phyloP scores from a whole-genome alignment of 73 alveolate species.

The Symbiodinium pilosum region DNA sequence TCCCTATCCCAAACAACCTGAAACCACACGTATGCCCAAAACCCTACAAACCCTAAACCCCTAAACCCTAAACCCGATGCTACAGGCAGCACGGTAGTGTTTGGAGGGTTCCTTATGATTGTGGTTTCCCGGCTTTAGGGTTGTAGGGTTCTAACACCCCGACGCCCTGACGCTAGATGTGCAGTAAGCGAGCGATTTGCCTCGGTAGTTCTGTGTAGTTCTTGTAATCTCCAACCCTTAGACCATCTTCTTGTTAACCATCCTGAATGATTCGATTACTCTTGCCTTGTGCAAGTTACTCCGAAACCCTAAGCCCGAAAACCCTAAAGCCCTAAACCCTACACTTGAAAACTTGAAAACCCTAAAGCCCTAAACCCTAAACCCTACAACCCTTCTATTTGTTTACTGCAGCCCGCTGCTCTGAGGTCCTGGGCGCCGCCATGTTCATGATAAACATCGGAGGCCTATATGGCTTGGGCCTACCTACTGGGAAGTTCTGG shows the following conservation, averaged over 20 bases:
- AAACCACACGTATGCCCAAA: too few relatives aligned
- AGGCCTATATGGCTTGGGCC: conserved; percentile 95
- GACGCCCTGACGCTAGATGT: background rate
- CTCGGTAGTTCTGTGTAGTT: too few relatives aligned
- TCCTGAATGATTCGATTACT: too few relatives aligned
- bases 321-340: background rate
- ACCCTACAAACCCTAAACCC: background rate
- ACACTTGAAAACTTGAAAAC: background rate
- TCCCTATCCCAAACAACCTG: too few relatives aligned
- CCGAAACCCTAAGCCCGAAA: background rate
- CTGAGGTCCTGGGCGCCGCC: conserved; percentile 99
- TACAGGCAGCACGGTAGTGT: too few relatives aligned
- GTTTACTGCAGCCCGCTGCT: background rate
- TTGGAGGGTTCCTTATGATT: too few relatives aligned
- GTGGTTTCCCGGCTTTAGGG: background rate
- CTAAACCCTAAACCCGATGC: background rate
- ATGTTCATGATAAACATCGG: conserved; percentile 99
- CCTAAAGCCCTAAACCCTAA: background rate
- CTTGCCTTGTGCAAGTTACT: too few relatives aligned
- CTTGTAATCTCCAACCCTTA: background rate
- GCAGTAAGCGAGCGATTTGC: too few relatives aligned
- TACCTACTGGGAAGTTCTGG: too few relatives aligned
- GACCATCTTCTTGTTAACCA: background rate
- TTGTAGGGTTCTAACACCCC: background rate
- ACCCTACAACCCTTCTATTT: background rate